Evolutionary conservation across 208 protist genomes (phyloP), one percentile per base, ranked within the genome.

Genomic region (Trypanosoma scelopori): DNA sequence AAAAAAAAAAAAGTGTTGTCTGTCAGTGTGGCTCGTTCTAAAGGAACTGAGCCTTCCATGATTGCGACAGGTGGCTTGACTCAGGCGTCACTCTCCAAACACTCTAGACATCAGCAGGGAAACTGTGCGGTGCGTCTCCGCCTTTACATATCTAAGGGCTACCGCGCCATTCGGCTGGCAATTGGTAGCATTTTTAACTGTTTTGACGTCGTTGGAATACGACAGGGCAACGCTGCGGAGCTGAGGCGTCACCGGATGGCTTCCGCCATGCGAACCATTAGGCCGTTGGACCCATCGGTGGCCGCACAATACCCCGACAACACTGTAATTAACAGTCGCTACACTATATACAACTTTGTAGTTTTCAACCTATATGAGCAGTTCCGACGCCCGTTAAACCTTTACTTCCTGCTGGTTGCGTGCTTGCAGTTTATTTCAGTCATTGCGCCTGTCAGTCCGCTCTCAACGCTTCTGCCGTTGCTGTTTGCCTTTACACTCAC

Each of bases 321-420:
- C 76, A 78, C 69, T 15, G 83, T 98, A 12, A 76, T 72, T 28
- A 98, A 97, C 47, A 89, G 91, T 52, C 97, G 97, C 66, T 99
- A 99, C 81, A 98, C 86, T 3, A 22, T 91, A 0, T 70, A 87
- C 3, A 99, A 85, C 48, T 99, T 99, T 69, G 27, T 99, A 0
- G 92, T 95, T 51, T 86, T 94, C 47, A 99, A 98, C 49, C 70
- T 99, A 9, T 98, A 89, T 58, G 97, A 98, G 71, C 98, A 99
- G 83, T 99, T 99, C 62, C 60, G 78, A 2, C 78, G 93, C 7
- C 84, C 95, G 11, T 81, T 98, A 28, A 99, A 99, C 74, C 81
- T 97, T 41, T 99, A 99, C 73, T 99, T 99, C 82, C 69, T 99
- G 23, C 61, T 98, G 5, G 96, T 99, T 11, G 76, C 87, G 9